Base-by-base conservation (phyloP, 495 filamentous ascomycete genomes). In the Aspergillus nanangensis region DNA sequence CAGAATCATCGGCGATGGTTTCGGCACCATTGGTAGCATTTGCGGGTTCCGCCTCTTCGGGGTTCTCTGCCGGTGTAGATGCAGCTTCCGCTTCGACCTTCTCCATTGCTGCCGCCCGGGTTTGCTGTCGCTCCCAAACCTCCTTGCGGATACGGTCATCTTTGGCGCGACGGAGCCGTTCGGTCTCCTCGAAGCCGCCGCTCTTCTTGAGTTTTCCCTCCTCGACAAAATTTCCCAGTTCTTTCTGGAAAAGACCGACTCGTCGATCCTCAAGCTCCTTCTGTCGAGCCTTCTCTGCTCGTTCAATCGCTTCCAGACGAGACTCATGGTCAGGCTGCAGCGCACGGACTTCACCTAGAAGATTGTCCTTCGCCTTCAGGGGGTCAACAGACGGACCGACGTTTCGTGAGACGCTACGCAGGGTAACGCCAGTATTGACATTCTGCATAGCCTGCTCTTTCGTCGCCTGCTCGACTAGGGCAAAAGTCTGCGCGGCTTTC, bases 281-380 rank as follows among this genome's bases (percentile, higher is more conserved):
- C 68, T 90, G 86, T 20, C 93, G 70, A 10, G 87, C 74, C 70
- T 88, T 91, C 69, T 98, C 93, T 1, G 91, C 90, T 18, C 91
- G 81, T 63, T 96, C 91, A 51, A 99, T 99, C 8, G 93, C 93
- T 66, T 96, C 94, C 0, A 97, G 68, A 43, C 93, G 78, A 43
- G 82, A 81, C 66, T 96, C 89, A 54, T 99, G 93, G 52, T 99
- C 96, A 1, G 94, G 94, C 57, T 92, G 91, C 35, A 99, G 71
- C 24, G 92, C 93, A 23, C 91, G 80, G 8, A 99, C 94, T 69
- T 97, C 94, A 22, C 88, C 91, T 13, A 99, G 69, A 13, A 99
- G 86, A 32, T 82, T 84, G 53, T 95, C 91, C 65, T 95, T 96
- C 25, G 88, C 94, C 45, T 84, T 82, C 55, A 63, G 69, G 3